These are phyloP conservation scores for Sporobolomyces pararoseus DNA, from an alignment of 768 basidiomycete species.

Conservation along the genomic window DNA sequence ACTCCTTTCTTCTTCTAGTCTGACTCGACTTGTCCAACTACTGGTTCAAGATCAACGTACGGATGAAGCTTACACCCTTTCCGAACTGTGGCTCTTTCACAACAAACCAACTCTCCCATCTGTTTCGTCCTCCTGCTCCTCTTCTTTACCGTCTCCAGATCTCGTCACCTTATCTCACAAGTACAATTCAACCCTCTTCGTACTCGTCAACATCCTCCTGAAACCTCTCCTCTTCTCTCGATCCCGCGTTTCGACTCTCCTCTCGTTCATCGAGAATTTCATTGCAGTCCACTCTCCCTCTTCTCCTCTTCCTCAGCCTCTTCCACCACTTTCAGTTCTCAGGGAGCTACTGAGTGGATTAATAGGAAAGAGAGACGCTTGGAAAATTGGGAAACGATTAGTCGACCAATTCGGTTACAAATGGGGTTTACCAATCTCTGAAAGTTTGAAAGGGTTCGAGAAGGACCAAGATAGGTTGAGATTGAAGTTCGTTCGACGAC, in stretches of 20 bases:
- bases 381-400: not conserved
- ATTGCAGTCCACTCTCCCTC: not conserved
- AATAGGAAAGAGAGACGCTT: not conserved
- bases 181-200: slow-evolving; percentile 56
- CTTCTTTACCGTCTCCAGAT: slow-evolving; percentile 51
- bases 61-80: slow-evolving; percentile 11
- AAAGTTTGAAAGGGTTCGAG: slow-evolving; percentile 5
- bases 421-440: not conserved
- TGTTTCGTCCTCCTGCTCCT: not conserved
- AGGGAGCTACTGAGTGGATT: not conserved
- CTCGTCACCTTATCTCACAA: slow-evolving; percentile 20
- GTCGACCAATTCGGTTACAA: slow-evolving; percentile 16
- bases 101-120: not conserved
- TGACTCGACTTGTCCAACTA: slow-evolving; percentile 16
- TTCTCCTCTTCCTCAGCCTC: not conserved
- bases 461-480: not conserved
- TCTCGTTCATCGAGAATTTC: slow-evolving; percentile 7
- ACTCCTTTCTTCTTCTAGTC: not conserved
- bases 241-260: slow-evolving; percentile 5
- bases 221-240: slow-evolving; percentile 58
- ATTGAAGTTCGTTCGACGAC: not conserved
- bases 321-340: not conserved
- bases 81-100: slow-evolving; percentile 21
- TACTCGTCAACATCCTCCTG: slow-evolving; percentile 55
- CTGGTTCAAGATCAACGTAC: slow-evolving; percentile 8